Evolutionary conservation across 2,329 filamentous ascomycete genomes (phyloP), one percentile per base, ranked within the genome.

Genomic region (Fusarium miscanthi): DNA sequence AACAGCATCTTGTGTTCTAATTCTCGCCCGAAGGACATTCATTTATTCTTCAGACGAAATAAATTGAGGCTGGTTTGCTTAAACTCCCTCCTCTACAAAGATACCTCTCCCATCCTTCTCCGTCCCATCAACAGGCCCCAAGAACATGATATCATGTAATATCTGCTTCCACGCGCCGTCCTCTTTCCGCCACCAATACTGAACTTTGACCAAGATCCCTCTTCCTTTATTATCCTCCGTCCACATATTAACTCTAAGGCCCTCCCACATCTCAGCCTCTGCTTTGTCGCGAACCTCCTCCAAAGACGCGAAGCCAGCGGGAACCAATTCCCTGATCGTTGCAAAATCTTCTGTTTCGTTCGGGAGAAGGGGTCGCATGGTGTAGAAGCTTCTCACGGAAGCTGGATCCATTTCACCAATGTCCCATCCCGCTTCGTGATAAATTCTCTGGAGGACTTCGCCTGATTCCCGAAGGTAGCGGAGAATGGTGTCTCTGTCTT

Each of bases 141-240:
- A 7, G 4, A 42, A 48, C 45, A 67, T 6, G 2, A 67, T 67
- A 6, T 67, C 64, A 41, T 67, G 64, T 0, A 67, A 14, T 5
- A 67, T 67, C 23, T 67, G 64, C 23, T 61, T 67, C 63, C 64
- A 67, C 11, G 3, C 17, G 0, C 35, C 63, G 6, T 16, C 43
- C 11, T 67, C 64, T 23, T 21, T 4, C 3, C 64, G 35, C 64
- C 64, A 67, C 64, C 64, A 67, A 11, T 67, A 67, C 1, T 67
- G 53, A 7, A 67, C 64, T 2, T 67, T 67, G n/a, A 67, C 64
- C 3, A 61, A 37, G 7, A 67, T 46, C 2, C 64, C 63, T 5
- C 53, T 66, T 0, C 40, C 46, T 2, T 19, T 16, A 8, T 21
- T 37, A 38, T 67, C 64, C 14, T 67, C 21, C 11, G 53, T 67